Evolutionary conservation across 768 basidiomycete genomes (phyloP).

Genomic region (Pluteus cervinus): DNA sequence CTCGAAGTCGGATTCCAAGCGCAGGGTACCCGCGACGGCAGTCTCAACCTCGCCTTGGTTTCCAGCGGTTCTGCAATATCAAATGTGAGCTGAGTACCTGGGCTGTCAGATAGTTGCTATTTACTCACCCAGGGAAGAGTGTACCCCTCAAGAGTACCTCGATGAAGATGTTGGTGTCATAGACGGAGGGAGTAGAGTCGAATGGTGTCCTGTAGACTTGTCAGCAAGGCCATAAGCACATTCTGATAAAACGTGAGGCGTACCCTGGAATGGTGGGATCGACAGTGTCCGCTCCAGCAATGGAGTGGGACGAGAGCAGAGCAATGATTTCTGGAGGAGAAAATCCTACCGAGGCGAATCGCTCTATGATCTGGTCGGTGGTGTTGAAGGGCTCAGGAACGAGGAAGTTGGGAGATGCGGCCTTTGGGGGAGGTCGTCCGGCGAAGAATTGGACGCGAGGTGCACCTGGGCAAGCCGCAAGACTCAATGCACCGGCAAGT

Average conservation of each 20-base stretch:
- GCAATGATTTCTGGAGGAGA: constrained; percentile 29
- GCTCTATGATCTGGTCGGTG: constrained; percentile 23
- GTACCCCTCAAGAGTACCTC: constrained; percentile 41
- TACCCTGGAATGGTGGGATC: constrained; percentile 24
- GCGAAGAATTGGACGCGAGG: constrained; percentile 34
- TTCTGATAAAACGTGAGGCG: constrained; percentile 24
- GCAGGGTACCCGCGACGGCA: constrained; percentile 34
- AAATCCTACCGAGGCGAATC: constrained; percentile 31
- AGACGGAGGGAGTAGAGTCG: constrained; percentile 37
- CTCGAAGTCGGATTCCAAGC: constrained; percentile 36
- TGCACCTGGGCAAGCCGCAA: constrained; percentile 38
- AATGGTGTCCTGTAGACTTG: constrained; percentile 30
- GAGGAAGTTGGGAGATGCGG: constrained; percentile 22
- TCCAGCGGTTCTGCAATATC: constrained; percentile 26
- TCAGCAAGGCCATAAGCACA: constrained; percentile 16
- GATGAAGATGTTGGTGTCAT: constrained; percentile 41
- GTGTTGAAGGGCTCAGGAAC: constrained; percentile 25
- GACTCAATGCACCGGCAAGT: constrained; percentile 39
- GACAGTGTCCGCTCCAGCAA: constrained; percentile 26
- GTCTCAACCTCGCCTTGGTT: constrained; percentile 34
- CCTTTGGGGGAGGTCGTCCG: constrained; percentile 27
- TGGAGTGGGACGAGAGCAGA: constrained; percentile 25
- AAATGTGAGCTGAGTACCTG: constrained; percentile 10
- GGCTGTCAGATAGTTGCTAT: constrained; percentile 9
- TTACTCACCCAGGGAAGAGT: constrained; percentile 30